These are phyloP conservation scores for Phytopythium vexans DNA, from an alignment of 352 stramenopile genomes.

Conservation along the genomic window DNA sequence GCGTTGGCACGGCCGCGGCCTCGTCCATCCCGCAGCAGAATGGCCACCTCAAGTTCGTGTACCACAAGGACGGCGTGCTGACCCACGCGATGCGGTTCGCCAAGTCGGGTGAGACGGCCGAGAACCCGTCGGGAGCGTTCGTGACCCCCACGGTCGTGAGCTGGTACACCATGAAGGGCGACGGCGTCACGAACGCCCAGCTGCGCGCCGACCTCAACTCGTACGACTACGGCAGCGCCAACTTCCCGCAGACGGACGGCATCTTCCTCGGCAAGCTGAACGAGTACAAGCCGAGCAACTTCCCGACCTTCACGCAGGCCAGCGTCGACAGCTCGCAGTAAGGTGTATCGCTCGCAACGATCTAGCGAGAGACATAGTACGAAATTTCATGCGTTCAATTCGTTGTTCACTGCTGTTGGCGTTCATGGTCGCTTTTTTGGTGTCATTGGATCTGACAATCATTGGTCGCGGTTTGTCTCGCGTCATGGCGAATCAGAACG, in stretches of 20 bases:
- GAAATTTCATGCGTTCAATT: too few species aligned
- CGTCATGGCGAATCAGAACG: too few species aligned
- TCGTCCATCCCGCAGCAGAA: conserved; percentile 5
- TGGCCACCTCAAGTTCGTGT: conserved; percentile 13
- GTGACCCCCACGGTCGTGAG: conserved; percentile 8
- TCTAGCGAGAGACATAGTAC: too few species aligned
- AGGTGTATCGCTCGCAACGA: neutral
- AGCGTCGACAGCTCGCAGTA: conserved; percentile 12
- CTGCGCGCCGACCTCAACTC: conserved; percentile 5
- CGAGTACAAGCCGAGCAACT: conserved; percentile 1
- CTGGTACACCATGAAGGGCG: conserved; percentile 20
- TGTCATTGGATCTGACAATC: too few species aligned
- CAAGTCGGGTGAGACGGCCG: conserved; percentile 8
- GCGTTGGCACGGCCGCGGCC: neutral
- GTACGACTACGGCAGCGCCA: conserved; percentile 5
- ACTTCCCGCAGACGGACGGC: conserved; percentile 6
- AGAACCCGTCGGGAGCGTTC: conserved; percentile 4
- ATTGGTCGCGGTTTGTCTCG: too few species aligned
- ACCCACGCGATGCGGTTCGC: conserved; percentile 8
- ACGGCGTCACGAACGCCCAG: conserved; percentile 7
- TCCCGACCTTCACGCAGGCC: conserved; percentile 6
- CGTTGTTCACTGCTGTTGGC: too few species aligned
- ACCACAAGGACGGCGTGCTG: conserved; percentile 9
- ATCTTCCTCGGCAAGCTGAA: conserved; percentile 6
- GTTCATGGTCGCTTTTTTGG: too few species aligned